These are phyloP conservation scores for Calonectria henricotiae DNA, from an alignment of 2,329 filamentous ascomycete genomes.

Conservation along the genomic window DNA sequence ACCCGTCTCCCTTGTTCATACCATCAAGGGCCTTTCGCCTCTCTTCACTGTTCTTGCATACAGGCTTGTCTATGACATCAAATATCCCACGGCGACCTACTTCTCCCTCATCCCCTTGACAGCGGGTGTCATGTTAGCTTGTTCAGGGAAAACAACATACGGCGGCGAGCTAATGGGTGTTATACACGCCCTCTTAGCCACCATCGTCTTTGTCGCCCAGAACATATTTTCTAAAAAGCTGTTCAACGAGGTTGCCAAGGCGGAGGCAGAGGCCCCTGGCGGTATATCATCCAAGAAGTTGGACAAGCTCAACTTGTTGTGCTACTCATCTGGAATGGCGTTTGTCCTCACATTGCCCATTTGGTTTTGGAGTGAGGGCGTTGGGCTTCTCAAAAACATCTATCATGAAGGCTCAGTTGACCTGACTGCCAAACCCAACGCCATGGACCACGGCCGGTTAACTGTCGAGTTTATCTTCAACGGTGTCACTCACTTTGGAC, in stretches of 20 bases:
- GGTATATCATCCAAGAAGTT: conserved; percentile 81
- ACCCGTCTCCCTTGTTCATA: conserved; percentile 96
- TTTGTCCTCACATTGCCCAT: conserved; percentile 91
- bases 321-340: conserved; percentile 95
- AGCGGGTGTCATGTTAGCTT: conserved; percentile 94
- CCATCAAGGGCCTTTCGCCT: conserved; percentile 97
- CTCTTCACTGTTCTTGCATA: conserved; percentile 97
- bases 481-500: conserved; percentile 94
- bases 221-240: conserved; percentile 99
- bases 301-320: conserved; percentile 96
- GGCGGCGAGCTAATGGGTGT: conserved; percentile 93
- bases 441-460: conserved; percentile 82
- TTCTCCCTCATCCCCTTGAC: conserved; percentile 92
- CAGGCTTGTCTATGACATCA: conserved; percentile 88
- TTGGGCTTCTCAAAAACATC: conserved; percentile 83
- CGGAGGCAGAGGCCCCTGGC: conserved; percentile 79
- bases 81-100: conserved; percentile 90
- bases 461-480: conserved; percentile 96
- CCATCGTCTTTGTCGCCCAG: conserved; percentile 95
- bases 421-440: conserved; percentile 72
- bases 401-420: conserved; percentile 85
- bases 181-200: conserved; percentile 88
- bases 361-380: conserved; percentile 94
- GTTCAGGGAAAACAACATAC: conserved; percentile 85
- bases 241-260: conserved; percentile 93